Percentiles rank a stretch among this genome's conserved stretches.
phyloP scores from a whole-genome alignment of 352 stramenopile species.

The Phytophthora colocasiae region DNA sequence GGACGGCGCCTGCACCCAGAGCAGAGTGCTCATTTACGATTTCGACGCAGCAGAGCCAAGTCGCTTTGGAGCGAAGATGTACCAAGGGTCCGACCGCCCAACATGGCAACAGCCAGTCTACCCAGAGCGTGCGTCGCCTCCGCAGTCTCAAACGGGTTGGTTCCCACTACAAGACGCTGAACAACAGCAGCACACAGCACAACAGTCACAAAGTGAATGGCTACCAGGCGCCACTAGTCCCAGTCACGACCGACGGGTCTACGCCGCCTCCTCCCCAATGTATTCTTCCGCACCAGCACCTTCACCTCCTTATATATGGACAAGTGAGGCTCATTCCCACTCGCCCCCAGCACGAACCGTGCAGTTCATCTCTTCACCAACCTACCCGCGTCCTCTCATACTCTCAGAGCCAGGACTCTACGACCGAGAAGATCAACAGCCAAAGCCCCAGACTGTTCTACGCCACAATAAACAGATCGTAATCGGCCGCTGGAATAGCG shows the following conservation, averaged over 20 bases:
- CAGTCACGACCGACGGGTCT: conserved; percentile 15
- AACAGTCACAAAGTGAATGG: conserved; percentile 16
- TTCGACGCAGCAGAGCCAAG: conserved; percentile 14
- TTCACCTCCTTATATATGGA: conserved; percentile 29
- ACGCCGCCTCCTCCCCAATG: conserved; percentile 19
- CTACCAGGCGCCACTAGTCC: conserved; percentile 11
- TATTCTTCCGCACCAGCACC: conserved; percentile 16
- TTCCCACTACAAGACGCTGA: conserved; percentile 52
- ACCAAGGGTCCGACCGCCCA: conserved; percentile 14
- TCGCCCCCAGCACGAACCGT: conserved; percentile 1
- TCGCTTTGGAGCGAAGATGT: conserved; percentile 1
- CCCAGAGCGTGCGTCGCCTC: conserved; percentile 17
- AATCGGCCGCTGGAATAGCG: conserved; percentile 77
- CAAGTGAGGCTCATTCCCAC: conserved; percentile 14
- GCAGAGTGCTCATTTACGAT: conserved; percentile 29
- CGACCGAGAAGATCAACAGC: conserved; percentile 17
- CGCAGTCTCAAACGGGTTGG: conserved; percentile 57
- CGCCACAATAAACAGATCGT: conserved; percentile 64
- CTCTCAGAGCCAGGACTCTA: conserved; percentile 17
- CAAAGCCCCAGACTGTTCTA: conserved; percentile 16
- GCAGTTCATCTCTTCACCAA: conserved; percentile 22
- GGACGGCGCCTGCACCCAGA: conserved; percentile 19
- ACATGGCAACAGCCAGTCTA: conserved; percentile 16
- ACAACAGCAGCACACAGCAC: conserved; percentile 5
- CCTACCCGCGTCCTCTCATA: conserved; percentile 14